Conservation (phyloP, 805 yeast genomes). For the Ogataea sp. region DNA sequence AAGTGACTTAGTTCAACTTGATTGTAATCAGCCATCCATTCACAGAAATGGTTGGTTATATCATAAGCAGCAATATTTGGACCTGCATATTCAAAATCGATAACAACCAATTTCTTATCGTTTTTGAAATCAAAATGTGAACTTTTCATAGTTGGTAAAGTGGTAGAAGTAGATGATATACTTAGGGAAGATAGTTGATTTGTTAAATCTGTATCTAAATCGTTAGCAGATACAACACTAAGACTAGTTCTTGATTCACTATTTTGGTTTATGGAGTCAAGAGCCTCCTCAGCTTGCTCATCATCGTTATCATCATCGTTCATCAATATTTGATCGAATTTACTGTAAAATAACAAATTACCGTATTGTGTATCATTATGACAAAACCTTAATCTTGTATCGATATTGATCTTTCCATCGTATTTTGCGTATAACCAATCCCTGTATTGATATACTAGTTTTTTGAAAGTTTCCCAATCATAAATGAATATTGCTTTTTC, state of each 20-base stretch:
- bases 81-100: constrained; percentile 95
- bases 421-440: constrained; percentile 53
- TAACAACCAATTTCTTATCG: constrained; percentile 77
- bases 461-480: constrained; percentile 43
- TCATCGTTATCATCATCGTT: constrained; percentile 21
- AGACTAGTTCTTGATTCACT: not conserved
- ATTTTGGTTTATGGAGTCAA: constrained; percentile 5
- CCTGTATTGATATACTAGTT: constrained; percentile 42
- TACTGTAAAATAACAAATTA: constrained; percentile 56
- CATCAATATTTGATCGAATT: constrained; percentile 17
- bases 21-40: constrained; percentile 96
- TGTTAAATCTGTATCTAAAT: constrained; percentile 5
- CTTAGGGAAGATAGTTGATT: constrained; percentile 12
- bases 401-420: constrained; percentile 30
- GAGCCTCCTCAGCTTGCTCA: constrained; percentile 8
- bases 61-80: constrained; percentile 86
- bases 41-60: constrained; percentile 87
- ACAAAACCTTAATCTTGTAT: constrained; percentile 62
- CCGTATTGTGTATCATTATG: constrained; percentile 98
- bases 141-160: constrained; percentile 23
- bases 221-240: constrained; percentile 3
- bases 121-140: constrained; percentile 18
- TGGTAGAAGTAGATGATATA: constrained; percentile 8
- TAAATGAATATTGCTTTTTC: constrained; percentile 33
- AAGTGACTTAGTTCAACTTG: constrained; percentile 45